Conservation (phyloP, 2,329 filamentous ascomycete genomes). For the Fusarium transvaalense region DNA sequence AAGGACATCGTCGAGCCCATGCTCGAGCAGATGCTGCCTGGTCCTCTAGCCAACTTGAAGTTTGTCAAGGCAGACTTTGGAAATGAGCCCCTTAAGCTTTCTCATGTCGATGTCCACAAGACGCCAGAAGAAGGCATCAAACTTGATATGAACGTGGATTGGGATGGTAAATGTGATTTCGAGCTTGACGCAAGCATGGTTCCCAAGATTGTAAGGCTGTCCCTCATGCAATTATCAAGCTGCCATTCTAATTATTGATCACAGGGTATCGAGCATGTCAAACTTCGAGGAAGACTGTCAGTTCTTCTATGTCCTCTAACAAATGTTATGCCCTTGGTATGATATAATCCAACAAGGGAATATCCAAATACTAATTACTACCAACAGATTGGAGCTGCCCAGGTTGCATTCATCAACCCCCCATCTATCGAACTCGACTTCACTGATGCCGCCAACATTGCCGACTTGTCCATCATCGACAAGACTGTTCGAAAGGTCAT, state of each 20-base stretch:
- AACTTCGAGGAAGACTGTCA: conserved; percentile 42
- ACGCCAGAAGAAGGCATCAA: conserved; percentile 44
- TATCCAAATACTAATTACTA: too few relatives aligned
- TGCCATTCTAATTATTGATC: neutral
- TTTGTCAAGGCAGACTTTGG: conserved; percentile 46
- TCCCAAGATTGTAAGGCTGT: conserved; percentile 40
- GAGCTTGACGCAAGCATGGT: conserved; percentile 46
- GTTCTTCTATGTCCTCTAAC: conserved; percentile 43
- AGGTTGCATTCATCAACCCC: conserved; percentile 46
- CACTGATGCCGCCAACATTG: conserved; percentile 46
- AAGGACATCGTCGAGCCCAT: conserved; percentile 46
- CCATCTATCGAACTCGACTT: conserved; percentile 45
- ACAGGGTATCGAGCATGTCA: conserved; percentile 46
- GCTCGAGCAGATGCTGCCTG: conserved; percentile 43
- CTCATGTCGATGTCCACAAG: conserved; percentile 45
- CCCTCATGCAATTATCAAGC: neutral
- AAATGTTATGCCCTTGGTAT: conserved; percentile 44
- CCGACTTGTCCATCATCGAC: conserved; percentile 44
- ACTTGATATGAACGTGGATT: conserved; percentile 46
- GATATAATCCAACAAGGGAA: neutral
- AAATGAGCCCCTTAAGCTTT: conserved; percentile 36
- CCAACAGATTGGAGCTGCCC: conserved; percentile 44
- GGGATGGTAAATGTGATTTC: conserved; percentile 44
- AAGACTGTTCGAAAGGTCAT: conserved; percentile 45
- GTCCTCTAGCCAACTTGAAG: conserved; percentile 38